phyloP scores from a whole-genome alignment of 371 early-diverging fungal species.

The Mortierella sp. region DNA sequence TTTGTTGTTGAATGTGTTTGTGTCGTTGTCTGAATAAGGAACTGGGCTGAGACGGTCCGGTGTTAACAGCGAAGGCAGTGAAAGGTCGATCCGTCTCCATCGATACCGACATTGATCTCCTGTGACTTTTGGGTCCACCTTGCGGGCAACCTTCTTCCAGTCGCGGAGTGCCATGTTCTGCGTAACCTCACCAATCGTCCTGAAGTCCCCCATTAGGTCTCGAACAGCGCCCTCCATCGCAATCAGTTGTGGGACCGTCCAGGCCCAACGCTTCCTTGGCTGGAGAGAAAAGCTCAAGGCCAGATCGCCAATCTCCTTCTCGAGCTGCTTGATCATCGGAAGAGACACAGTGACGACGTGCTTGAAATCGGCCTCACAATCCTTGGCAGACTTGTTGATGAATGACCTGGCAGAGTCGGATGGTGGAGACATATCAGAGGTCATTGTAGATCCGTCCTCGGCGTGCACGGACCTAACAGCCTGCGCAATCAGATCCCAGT shows the following conservation, averaged over 20 bases:
- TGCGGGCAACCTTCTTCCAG: constrained; percentile 5
- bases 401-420: too few relatives aligned
- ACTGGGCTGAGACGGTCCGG: background rate
- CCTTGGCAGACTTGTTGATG: background rate
- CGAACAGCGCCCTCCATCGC: background rate
- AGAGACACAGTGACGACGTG: background rate
- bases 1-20: too few relatives aligned
- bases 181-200: background rate
- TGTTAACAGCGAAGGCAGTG: background rate
- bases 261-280: background rate
- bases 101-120: constrained; percentile 14
- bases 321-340: background rate
- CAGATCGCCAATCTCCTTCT: background rate
- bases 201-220: background rate
- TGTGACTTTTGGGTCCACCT: background rate
- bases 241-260: constrained; percentile 7
- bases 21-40: background rate
- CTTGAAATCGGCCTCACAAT: constrained; percentile 16
- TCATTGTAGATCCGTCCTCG: background rate
- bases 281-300: background rate
- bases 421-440: too few relatives aligned
- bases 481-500: constrained; percentile 8
- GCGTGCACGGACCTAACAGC: background rate
- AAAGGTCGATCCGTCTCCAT: background rate
- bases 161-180: background rate